Base-by-base conservation (phyloP, 2,329 filamentous ascomycete genomes). In the Tolypocladium tundrense region DNA sequence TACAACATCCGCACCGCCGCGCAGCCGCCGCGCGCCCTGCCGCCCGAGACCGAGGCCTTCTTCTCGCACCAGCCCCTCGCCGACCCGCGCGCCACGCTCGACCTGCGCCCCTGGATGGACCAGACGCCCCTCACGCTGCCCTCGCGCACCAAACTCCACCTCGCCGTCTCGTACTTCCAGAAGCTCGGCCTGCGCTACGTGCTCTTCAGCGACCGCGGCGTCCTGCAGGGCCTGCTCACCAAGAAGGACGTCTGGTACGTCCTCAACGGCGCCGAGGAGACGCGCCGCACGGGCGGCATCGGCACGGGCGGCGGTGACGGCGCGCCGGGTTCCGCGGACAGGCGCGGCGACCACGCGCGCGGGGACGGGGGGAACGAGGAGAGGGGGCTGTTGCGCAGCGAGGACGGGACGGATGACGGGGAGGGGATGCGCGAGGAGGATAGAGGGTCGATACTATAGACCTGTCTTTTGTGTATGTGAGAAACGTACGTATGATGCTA, bases 171-270 rank as follows among this genome's bases (percentile, higher is more conserved):
- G 58, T 95, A 99, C 81, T 97, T 99, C 73, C 91, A 96, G 75
- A 93, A 93, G 69, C 83, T 99, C 10, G 94, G 94, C 24, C 75
- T 99, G 61, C 83, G 93, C 55, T 97, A 97, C 74, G 84, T 99
- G 6, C 75, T 97, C 3, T 95, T 97, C 70, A 85, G 84, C 43
- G 90, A 97, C 63, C 83, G 87, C 54, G 94, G 94, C 24, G 83
- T 84, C 54, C 75, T 99, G 43, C 86, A 90, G 70, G 94, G 94
- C 0, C 72, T 99, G 53, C 76, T 97, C 64, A 99, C 94, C 24
- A 97, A 97, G 78, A 99, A 99, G 77, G 94, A 99, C 73, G 87
- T 96, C 40, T 97, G 92, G 90, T 92, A 90, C 71, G 86, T 97
- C 43, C 78, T 97, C 52, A 91, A 96, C 68, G 90, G 88, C 48